Conservation (phyloP, 371 early-diverging fungal species). For the Mycotypha africana region DNA sequence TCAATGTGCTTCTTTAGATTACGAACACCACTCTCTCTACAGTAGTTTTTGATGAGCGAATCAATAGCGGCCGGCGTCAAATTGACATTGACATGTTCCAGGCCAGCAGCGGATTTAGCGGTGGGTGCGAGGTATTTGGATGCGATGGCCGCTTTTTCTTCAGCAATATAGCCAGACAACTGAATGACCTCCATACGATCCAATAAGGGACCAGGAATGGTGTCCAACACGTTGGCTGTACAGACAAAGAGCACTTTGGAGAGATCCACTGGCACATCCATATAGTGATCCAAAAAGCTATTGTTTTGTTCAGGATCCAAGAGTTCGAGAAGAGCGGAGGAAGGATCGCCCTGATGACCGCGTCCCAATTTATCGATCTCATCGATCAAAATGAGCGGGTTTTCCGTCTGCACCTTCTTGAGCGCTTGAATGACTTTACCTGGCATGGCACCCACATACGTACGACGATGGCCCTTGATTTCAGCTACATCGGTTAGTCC, state of each 20-base stretch:
- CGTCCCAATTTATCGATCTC: constrained; percentile 98
- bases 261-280: constrained; percentile 96
- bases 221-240: constrained; percentile 94
- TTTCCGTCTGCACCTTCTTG: constrained; percentile 96
- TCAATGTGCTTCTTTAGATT: constrained; percentile 97
- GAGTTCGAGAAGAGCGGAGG: constrained; percentile 92
- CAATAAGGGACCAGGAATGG: constrained; percentile 93
- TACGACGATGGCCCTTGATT: constrained; percentile 97
- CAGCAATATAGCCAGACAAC: constrained; percentile 92
- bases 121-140: constrained; percentile 81
- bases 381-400: constrained; percentile 95
- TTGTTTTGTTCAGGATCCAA: constrained; percentile 96
- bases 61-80: constrained; percentile 77
- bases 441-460: constrained; percentile 99
- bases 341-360: constrained; percentile 95
- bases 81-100: constrained; percentile 68
- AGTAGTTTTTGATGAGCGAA: constrained; percentile 81
- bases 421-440: constrained; percentile 97
- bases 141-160: constrained; percentile 97
- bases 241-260: constrained; percentile 96
- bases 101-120: constrained; percentile 75
- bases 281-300: constrained; percentile 96
- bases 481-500: constrained; percentile 97
- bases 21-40: constrained; percentile 96
- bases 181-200: constrained; percentile 98